Evolutionary conservation across 768 basidiomycete genomes (phyloP).

Genomic region (Sarcodon aspratus): DNA sequence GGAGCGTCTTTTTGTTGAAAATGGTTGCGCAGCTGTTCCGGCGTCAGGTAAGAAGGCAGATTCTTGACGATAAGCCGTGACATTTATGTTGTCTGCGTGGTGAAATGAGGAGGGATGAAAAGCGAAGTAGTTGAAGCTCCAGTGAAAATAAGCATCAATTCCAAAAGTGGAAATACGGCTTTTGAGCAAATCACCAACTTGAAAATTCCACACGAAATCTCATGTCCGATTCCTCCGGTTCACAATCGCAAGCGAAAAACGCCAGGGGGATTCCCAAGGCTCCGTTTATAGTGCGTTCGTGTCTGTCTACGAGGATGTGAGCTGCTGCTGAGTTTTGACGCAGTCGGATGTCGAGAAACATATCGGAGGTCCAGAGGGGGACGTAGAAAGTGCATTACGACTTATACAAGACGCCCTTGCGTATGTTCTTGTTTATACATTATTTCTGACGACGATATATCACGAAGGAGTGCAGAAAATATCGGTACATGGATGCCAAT

Average conservation of each 20-base stretch:
- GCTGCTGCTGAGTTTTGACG: not conserved
- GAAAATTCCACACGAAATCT: slow-evolving; percentile 4
- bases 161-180: not conserved
- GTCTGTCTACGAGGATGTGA: not conserved
- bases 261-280: slow-evolving; percentile 92
- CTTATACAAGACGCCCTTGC: slow-evolving; percentile 88
- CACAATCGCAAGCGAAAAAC: slow-evolving; percentile 40
- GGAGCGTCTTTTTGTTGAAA: slow-evolving; percentile 54
- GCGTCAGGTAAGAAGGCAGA: slow-evolving; percentile 58
- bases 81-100: slow-evolving; percentile 28
- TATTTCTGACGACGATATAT: slow-evolving; percentile 8
- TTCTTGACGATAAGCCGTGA: slow-evolving; percentile 81
- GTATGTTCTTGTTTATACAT: slow-evolving; percentile 36
- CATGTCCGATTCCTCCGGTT: not conserved
- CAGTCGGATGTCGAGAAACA: slow-evolving; percentile 85
- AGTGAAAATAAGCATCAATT: not conserved
- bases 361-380: slow-evolving; percentile 66
- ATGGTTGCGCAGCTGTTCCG: slow-evolving; percentile 51
- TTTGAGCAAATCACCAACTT: not conserved
- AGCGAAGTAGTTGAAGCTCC: not conserved
- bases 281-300: slow-evolving; percentile 79
- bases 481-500: slow-evolving; percentile 94
- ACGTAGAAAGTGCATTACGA: slow-evolving; percentile 68
- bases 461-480: slow-evolving; percentile 59
- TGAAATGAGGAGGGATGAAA: not conserved